Conservation (phyloP, 257 asterid genomes). For the Jasminum sambac region DNA sequence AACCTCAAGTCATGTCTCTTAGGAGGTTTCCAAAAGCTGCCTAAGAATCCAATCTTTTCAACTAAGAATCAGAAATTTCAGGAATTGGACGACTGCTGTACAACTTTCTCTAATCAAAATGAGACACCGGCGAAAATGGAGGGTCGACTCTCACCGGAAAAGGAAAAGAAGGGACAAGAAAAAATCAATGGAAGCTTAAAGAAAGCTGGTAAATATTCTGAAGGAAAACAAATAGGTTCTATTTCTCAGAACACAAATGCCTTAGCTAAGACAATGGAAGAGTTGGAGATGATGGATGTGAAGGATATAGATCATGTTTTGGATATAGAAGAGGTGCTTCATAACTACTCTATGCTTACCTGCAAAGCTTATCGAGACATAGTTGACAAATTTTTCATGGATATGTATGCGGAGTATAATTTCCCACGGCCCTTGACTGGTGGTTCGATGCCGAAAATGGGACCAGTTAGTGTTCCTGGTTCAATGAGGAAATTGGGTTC, state of each 20-base stretch:
- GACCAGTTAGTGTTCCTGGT: slow-evolving; percentile 38
- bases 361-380: slow-evolving; percentile 64
- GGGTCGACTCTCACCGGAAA: slow-evolving; percentile 21
- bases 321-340: slow-evolving; percentile 82
- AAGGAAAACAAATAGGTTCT: slow-evolving; percentile 25
- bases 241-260: slow-evolving; percentile 31
- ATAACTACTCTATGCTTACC: slow-evolving; percentile 63
- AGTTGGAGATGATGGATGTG: slow-evolving; percentile 71
- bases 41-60: slow-evolving; percentile 36
- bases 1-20: slow-evolving; percentile 49
- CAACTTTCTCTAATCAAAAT: slow-evolving; percentile 36
- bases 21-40: slow-evolving; percentile 43
- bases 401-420: slow-evolving; percentile 42
- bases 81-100: slow-evolving; percentile 40
- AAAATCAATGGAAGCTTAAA: slow-evolving; percentile 30
- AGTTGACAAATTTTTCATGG: slow-evolving; percentile 63
- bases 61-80: slow-evolving; percentile 28
- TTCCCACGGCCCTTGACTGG: slow-evolving; percentile 35
- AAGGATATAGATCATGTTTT: slow-evolving; percentile 60
- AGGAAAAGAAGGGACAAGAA: slow-evolving; percentile 31
- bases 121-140: slow-evolving; percentile 27
- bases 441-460: slow-evolving; percentile 50
- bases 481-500: slow-evolving; percentile 53
- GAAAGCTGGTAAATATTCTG: slow-evolving; percentile 23
- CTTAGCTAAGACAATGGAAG: slow-evolving; percentile 58